A percentile compares a stretch with the other conserved stretches of the same genome.
Conservation (phyloP, 225 moss, liverwort and hornwort genomes). For the Sphagnum tenellum region DNA sequence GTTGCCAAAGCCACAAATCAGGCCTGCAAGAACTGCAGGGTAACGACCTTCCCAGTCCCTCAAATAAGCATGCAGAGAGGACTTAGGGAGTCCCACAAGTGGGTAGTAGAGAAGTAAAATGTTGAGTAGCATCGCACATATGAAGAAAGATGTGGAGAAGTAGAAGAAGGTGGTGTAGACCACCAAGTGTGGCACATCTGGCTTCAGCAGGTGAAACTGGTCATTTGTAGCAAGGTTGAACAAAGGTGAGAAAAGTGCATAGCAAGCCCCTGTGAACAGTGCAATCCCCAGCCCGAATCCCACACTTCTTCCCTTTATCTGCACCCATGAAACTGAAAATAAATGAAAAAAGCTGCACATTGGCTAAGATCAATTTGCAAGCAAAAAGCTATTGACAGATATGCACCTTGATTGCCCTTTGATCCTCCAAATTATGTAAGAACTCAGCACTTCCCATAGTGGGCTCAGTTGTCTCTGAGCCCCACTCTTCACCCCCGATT, state of each 20-base stretch:
- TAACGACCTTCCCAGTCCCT: constrained; percentile 19
- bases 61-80: constrained; percentile 15
- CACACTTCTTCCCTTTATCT: constrained; percentile 13
- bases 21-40: constrained; percentile 18
- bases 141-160: constrained; percentile 23
- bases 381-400: background rate
- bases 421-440: constrained; percentile 40
- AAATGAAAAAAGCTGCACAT: background rate
- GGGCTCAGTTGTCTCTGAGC: constrained; percentile 3
- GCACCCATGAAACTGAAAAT: background rate
- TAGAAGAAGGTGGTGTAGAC: constrained; percentile 28
- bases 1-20: constrained; percentile 25
- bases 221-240: constrained; percentile 32
- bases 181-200: constrained; percentile 21
- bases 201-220: constrained; percentile 19
- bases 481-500: background rate
- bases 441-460: constrained; percentile 39
- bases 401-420: constrained; percentile 53
- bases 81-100: constrained; percentile 19
- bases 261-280: constrained; percentile 19
- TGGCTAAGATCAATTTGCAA: background rate
- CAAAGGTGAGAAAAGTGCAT: constrained; percentile 20
- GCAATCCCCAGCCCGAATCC: constrained; percentile 19
- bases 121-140: constrained; percentile 12
- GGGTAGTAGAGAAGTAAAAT: constrained; percentile 20